Evolutionary conservation across 352 stramenopile genomes (phyloP).

Genomic region (Phytopythium mirpurense): DNA sequence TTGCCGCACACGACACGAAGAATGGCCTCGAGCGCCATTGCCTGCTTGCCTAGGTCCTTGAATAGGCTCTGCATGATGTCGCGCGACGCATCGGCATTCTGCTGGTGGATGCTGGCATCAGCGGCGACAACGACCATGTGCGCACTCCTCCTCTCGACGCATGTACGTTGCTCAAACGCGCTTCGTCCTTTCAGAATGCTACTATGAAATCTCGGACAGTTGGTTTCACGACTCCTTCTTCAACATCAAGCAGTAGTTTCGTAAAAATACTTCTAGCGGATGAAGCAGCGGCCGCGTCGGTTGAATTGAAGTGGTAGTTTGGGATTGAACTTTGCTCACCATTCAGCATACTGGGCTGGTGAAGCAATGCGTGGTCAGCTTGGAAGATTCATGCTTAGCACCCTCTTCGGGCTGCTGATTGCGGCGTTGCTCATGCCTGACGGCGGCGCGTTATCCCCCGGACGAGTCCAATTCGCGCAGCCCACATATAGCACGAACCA

Average conservation of each 20-base stretch:
- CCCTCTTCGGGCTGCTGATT: not conserved
- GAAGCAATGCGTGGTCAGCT: not conserved
- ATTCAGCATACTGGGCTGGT: not conserved
- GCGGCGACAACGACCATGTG: not conserved
- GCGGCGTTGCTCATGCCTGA: not conserved
- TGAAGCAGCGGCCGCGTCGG: not conserved
- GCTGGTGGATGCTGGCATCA: not conserved
- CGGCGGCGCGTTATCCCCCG: slow-evolving; percentile 6
- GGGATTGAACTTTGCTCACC: not conserved
- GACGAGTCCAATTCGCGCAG: slow-evolving; percentile 58
- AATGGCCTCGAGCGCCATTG: slow-evolving; percentile 71
- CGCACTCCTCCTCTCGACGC: not conserved
- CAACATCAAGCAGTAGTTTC: not conserved
- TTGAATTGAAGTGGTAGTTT: not conserved
- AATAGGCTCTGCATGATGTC: slow-evolving; percentile 72
- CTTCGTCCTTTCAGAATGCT: not conserved
- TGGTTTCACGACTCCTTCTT: too few species aligned
- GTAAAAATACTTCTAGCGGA: not conserved
- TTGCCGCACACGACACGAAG: slow-evolving; percentile 62
- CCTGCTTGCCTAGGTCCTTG: slow-evolving; percentile 64
- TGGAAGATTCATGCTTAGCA: not conserved
- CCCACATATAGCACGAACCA: slow-evolving; percentile 46
- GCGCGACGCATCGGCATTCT: slow-evolving; percentile 19
- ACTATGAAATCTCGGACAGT: not conserved
- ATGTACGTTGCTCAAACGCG: not conserved